Conservation (phyloP, 768 basidiomycete genomes). For the Boletellus emodensis region DNA sequence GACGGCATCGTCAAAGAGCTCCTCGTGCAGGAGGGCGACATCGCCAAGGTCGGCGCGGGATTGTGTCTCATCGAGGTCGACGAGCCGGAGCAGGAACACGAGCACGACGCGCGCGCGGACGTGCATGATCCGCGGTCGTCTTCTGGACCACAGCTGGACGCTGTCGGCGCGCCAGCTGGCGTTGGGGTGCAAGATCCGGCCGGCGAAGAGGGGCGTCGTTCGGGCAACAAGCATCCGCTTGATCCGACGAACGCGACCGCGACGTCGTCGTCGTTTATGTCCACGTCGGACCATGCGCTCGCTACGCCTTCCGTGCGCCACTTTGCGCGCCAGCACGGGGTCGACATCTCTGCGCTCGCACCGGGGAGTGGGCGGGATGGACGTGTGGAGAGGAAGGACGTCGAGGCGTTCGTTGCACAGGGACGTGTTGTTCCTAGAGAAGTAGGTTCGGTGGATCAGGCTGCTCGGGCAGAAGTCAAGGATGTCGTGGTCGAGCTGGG, state of each 20-base stretch:
- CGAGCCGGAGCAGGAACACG: slow-evolving; percentile 42
- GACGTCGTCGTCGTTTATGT: slow-evolving; percentile 10
- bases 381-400: slow-evolving; percentile 69
- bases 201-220: neutral
- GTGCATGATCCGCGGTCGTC: neutral
- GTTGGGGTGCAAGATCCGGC: slow-evolving; percentile 14
- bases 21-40: slow-evolving; percentile 74
- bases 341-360: slow-evolving; percentile 54
- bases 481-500: slow-evolving; percentile 70
- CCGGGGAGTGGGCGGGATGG: slow-evolving; percentile 75
- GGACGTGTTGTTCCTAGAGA: slow-evolving; percentile 8
- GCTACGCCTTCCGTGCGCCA: slow-evolving; percentile 78
- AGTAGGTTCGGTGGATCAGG: neutral
- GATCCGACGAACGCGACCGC: slow-evolving; percentile 47
- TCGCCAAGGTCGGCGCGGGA: slow-evolving; percentile 77
- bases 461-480: slow-evolving; percentile 13
- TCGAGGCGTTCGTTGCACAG: slow-evolving; percentile 54
- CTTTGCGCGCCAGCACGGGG: slow-evolving; percentile 60
- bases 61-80: slow-evolving; percentile 79
- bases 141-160: neutral
- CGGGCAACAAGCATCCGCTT: slow-evolving; percentile 47
- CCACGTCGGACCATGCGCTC: slow-evolving; percentile 40
- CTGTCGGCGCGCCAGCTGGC: neutral
- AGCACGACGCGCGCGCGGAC: neutral
- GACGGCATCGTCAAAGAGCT: slow-evolving; percentile 72